A percentile compares a stretch with the other conserved stretches of the same genome.
These are phyloP conservation scores for Cryphonectria radicalis DNA, from an alignment of 2,329 filamentous ascomycete species.

Conservation along the genomic window DNA sequence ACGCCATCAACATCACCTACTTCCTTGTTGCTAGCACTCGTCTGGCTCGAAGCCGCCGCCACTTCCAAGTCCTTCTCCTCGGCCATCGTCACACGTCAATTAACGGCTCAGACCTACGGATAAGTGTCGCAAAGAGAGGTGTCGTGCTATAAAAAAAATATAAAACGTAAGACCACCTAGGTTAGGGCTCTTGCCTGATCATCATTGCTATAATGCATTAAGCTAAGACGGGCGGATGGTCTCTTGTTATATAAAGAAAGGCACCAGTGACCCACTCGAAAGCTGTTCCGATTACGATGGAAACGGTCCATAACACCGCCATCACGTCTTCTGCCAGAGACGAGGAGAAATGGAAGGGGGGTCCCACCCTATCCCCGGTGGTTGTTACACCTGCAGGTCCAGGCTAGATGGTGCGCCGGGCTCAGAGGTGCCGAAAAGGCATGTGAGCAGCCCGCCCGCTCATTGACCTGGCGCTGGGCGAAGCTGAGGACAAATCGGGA, in stretches of 20 bases:
- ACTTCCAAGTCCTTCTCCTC: constrained; percentile 18
- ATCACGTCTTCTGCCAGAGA: constrained; percentile 3
- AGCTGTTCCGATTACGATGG: background rate
- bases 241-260: background rate
- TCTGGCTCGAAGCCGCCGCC: constrained; percentile 14
- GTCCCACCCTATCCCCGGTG: constrained; percentile 17
- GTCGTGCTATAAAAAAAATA: background rate
- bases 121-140: background rate
- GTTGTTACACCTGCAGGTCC: constrained; percentile 5
- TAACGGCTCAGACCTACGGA: background rate
- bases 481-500: constrained; percentile 15
- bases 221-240: background rate
- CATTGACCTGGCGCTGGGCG: background rate
- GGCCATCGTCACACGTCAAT: background rate
- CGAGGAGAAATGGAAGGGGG: background rate
- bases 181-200: background rate
- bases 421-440: constrained; percentile 13
- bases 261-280: too few species aligned
- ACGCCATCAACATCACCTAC: background rate
- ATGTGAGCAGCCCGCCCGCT: constrained; percentile 1
- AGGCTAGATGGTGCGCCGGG: constrained; percentile 2
- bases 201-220: background rate
- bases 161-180: background rate
- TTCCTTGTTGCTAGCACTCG: constrained; percentile 18
- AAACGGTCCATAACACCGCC: constrained; percentile 9